Evolutionary conservation across 805 yeast genomes (phyloP).

Genomic region (Scheffersomyces lignosus): DNA sequence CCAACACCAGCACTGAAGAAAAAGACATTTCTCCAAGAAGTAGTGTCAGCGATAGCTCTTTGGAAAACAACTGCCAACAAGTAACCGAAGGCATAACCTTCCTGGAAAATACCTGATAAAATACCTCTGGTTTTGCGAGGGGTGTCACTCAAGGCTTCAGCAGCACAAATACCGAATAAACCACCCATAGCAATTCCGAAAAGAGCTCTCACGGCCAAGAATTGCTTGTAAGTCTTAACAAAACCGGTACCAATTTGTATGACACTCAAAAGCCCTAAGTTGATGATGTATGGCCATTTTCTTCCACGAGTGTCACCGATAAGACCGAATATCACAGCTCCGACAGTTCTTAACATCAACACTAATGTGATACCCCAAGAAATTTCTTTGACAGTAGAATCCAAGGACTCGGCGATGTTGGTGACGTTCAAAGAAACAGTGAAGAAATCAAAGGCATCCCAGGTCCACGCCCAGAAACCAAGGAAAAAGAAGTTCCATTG

Average conservation of each 20-base stretch:
- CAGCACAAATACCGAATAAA: constrained; percentile 62
- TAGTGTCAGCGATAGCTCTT: constrained; percentile 56
- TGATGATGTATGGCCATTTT: constrained; percentile 54
- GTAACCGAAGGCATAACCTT: constrained; percentile 77
- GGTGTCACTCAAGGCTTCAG: constrained; percentile 66
- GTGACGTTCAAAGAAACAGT: constrained; percentile 53
- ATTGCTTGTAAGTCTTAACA: constrained; percentile 54
- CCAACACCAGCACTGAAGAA: constrained; percentile 76
- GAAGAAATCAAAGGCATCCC: constrained; percentile 68
- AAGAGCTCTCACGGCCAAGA: constrained; percentile 60
- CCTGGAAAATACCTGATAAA: constrained; percentile 69
- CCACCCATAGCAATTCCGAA: constrained; percentile 77
- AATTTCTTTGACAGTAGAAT: constrained; percentile 47
- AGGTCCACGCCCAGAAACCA: constrained; percentile 61
- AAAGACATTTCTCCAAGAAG: constrained; percentile 64
- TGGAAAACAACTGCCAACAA: constrained; percentile 63
- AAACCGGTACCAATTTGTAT: constrained; percentile 67
- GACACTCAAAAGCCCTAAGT: constrained; percentile 46
- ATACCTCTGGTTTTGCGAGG: constrained; percentile 59
- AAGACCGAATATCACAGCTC: constrained; percentile 61
- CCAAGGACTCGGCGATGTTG: constrained; percentile 46
- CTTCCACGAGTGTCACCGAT: constrained; percentile 62
- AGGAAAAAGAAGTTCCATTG: constrained; percentile 59
- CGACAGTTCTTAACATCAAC: constrained; percentile 66
- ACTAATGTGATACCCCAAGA: constrained; percentile 74